phyloP scores from a whole-genome alignment of 139 green algal genomes.

The Chlamydomonas sphaeroides region DNA sequence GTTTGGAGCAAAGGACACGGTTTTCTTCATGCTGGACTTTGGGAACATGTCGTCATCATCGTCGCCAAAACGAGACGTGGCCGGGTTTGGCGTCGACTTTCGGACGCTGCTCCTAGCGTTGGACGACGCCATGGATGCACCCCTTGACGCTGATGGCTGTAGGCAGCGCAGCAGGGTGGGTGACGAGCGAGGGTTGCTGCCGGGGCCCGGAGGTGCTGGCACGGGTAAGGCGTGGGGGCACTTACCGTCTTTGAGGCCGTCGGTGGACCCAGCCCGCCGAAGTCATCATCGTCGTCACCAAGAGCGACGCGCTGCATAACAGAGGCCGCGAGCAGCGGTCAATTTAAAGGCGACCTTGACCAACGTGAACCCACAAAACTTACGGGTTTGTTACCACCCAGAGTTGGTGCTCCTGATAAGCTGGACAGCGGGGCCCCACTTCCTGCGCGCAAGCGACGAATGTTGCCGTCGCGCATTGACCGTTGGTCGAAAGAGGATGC shows the following conservation, averaged over 20 bases:
- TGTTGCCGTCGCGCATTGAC: no score
- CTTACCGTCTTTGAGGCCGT: no score
- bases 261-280: not conserved
- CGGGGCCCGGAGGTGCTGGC: no score
- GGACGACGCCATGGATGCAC: not conserved
- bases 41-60: conserved; percentile 28
- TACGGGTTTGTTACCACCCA: conserved; percentile 21
- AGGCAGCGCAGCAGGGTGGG: no score
- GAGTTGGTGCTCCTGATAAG: conserved; percentile 19
- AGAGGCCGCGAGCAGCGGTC: no score
- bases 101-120: not conserved
- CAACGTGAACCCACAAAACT: not conserved
- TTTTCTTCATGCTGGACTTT: conserved; percentile 22
- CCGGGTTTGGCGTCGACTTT: conserved; percentile 20
- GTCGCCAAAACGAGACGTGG: not conserved
- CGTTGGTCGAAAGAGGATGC: no score
- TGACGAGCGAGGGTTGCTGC: no score
- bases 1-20: not conserved
- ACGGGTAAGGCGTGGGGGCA: no score
- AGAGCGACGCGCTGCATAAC: not conserved
- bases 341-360: not conserved
- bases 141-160: not conserved
- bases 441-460: not conserved
- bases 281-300: conserved; percentile 27
- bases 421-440: conserved; percentile 1